Evolutionary conservation across 345 rosid genomes (phyloP), one percentile per base, ranked within the genome.

Genomic region (Syzygium jambos): DNA sequence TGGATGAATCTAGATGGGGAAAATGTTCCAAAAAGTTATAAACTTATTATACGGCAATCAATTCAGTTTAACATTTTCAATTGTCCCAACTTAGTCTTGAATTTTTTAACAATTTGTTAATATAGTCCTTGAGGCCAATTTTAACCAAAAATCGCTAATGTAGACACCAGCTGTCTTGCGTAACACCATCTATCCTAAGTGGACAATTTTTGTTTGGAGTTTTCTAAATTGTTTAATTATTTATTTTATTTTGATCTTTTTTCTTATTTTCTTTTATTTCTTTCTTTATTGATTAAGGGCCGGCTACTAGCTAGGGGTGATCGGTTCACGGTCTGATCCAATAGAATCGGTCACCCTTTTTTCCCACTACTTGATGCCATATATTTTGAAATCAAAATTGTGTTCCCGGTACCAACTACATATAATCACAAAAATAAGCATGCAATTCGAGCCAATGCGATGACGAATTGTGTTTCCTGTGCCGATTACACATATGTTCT

Each of bases 151-250:
- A n/a, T n/a, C 38, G 13, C 0, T n/a, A 0, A 61, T 7, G 0
- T n/a, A 14, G 30, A 61, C 14, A 3, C 0, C 0, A 0, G 0
- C 2, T 0, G 6, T 61, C 19, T 0, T 6, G n/a, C 15, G 2
- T 14, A 0, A 14, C 9, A 61, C 2, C 0, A 0, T 13, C 0
- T 0, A 3, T 29, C 30, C 19, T 61, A n/a, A 61, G 9, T n/a
- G 34, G 1, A n/a, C 7, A 61, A 27, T 5, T 61, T 43, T 43
- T 43, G 5, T 43, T 43, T 43, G 4, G 46, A 43, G 6, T 43
- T 43, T 43, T 43, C 46, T 43, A 43, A 43, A 43, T 43, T 43
- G 4, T 27, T n/a, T 13, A 27, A 61, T n/a, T 61, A n/a, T 12
- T 4, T 4, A n/a, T n/a, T n/a, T 61, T 61, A 61, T 61, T 13